phyloP scores from a whole-genome alignment of 371 early-diverging fungal species.

The Rhizopus sp. region DNA sequence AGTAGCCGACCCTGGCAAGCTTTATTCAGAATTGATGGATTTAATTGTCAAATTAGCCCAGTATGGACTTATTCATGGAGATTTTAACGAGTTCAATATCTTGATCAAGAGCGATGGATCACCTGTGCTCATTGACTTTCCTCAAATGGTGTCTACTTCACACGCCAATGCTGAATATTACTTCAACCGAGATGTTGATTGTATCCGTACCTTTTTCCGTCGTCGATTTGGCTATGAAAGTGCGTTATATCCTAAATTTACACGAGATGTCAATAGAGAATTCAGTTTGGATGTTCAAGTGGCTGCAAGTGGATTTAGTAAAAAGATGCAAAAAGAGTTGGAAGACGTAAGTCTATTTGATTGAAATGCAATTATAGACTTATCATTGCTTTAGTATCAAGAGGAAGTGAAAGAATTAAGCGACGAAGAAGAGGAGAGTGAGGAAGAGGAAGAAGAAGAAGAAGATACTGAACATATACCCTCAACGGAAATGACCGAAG shows the following conservation, averaged over 20 bases:
- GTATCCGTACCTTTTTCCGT: constrained; percentile 94
- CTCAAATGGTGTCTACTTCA: constrained; percentile 98
- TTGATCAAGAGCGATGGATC: constrained; percentile 85
- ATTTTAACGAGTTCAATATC: constrained; percentile 99
- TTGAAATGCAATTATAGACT: background rate
- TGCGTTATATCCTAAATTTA: constrained; percentile 86
- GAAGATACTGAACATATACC: constrained; percentile 33
- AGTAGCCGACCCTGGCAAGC: constrained; percentile 85
- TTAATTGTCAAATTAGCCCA: constrained; percentile 94
- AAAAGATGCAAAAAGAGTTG: constrained; percentile 86
- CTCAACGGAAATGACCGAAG: constrained; percentile 26
- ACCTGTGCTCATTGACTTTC: constrained; percentile 98
- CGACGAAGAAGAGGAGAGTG: constrained; percentile 35
- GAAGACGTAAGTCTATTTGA: constrained; percentile 59
- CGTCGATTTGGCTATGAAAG: constrained; percentile 90
- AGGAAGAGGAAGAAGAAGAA: constrained; percentile 36
- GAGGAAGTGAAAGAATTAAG: constrained; percentile 51
- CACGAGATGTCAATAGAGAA: constrained; percentile 78
- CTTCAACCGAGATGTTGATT: constrained; percentile 98
- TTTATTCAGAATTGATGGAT: constrained; percentile 94
- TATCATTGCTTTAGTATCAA: constrained; percentile 31
- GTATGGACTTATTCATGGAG: constrained; percentile 98
- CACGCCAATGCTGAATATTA: constrained; percentile 96
- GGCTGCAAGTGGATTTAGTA: constrained; percentile 93
- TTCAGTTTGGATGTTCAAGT: constrained; percentile 94